Evolutionary conservation across 73 alveolate species (phyloP).

Genomic region (Urostyla sp.): DNA sequence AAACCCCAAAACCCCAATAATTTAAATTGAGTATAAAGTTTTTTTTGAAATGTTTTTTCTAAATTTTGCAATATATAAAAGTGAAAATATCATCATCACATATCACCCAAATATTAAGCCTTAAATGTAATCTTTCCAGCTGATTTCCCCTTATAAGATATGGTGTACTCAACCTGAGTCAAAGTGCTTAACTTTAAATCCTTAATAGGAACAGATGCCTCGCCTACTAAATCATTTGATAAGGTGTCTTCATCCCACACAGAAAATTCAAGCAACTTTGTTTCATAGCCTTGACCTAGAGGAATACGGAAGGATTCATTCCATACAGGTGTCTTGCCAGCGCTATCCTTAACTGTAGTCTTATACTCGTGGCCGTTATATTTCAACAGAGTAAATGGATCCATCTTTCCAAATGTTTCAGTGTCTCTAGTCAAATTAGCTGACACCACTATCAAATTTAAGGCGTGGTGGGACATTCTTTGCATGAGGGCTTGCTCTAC

Average conservation of each 20-base stretch:
- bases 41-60: too few species aligned
- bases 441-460: slow-evolving; percentile 6
- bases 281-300: slow-evolving; percentile 27
- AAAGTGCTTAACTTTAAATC: slow-evolving; percentile 6
- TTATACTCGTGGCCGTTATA: slow-evolving; percentile 24
- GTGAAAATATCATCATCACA: too few species aligned
- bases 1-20: too few species aligned
- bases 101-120: too few species aligned
- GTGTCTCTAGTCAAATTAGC: slow-evolving; percentile 51
- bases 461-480: too few species aligned
- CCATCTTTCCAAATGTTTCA: slow-evolving; percentile 55
- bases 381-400: slow-evolving; percentile 24
- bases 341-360: slow-evolving; percentile 42
- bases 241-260: slow-evolving; percentile 54
- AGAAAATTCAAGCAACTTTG: slow-evolving; percentile 25
- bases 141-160: slow-evolving; percentile 53
- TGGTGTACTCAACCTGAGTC: slow-evolving; percentile 12
- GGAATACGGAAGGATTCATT: too few species aligned
- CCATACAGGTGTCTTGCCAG: slow-evolving; percentile 44
- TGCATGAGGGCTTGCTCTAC: too few species aligned
- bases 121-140: too few species aligned
- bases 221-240: slow-evolving; percentile 54
- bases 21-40: too few species aligned
- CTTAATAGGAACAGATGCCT: slow-evolving; percentile 19
- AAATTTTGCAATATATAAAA: too few species aligned